Percentiles rank a stretch among this genome's conserved stretches.
These are phyloP conservation scores for Ceratopteris richardii DNA, from an alignment of 75 land plant species.

Conservation along the genomic window DNA sequence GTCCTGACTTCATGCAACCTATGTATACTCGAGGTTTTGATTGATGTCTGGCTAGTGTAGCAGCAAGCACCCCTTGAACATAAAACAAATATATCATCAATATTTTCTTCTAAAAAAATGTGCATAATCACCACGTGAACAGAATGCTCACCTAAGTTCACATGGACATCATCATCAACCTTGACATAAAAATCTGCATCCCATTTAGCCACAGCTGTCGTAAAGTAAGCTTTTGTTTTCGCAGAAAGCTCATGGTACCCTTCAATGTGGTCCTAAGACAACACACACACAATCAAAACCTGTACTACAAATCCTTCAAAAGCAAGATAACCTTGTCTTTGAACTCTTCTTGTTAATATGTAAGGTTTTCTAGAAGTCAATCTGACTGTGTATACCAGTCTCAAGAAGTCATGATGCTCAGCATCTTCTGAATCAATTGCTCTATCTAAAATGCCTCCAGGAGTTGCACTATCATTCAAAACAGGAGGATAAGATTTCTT, in stretches of 20 bases:
- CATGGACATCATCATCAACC: conserved; percentile 30
- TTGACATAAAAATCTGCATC: conserved; percentile 69
- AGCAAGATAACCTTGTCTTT: not conserved
- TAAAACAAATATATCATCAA: conserved; percentile 3
- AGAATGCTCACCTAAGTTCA: not conserved
- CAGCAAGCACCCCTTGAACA: conserved; percentile 43
- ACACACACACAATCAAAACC: not conserved
- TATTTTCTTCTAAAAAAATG: conserved; percentile 42
- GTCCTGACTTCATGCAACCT: conserved; percentile 88
- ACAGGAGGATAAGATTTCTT: not conserved
- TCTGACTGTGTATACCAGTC: conserved; percentile 45
- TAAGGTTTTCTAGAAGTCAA: too few species aligned
- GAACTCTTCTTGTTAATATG: not conserved
- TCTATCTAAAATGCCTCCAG: conserved; percentile 65
- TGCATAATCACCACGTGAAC: conserved; percentile 50
- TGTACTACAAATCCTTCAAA: not conserved
- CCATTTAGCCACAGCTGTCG: conserved; percentile 62
- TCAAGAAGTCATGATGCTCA: conserved; percentile 62
- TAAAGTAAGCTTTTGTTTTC: conserved; percentile 64
- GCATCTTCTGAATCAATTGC: conserved; percentile 80
- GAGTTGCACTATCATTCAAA: conserved; percentile 31
- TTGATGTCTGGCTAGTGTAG: conserved; percentile 34
- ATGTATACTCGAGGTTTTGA: conserved; percentile 61
- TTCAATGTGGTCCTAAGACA: conserved; percentile 49
- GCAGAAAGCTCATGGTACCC: conserved; percentile 77